Evolutionary conservation across 1,139 yeast species (phyloP).

Genomic region (Lodderomyces elongisporus): DNA sequence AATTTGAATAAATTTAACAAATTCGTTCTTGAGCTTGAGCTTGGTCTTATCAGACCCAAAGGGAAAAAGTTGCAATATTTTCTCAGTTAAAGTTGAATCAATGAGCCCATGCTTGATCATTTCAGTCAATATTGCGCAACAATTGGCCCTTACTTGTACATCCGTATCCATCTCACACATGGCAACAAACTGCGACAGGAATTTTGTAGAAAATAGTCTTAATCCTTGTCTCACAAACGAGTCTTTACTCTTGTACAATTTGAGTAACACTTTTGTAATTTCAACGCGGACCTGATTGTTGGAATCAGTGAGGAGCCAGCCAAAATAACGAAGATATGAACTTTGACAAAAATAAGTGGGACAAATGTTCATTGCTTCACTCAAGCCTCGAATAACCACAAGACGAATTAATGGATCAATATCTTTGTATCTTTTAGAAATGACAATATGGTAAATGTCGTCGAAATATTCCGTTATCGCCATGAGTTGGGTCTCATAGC

Average conservation of each 20-base stretch:
- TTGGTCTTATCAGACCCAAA: slow-evolving; percentile 46
- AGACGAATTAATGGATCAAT: slow-evolving; percentile 67
- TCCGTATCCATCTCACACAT: slow-evolving; percentile 40
- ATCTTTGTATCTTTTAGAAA: slow-evolving; percentile 78
- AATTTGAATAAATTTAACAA: slow-evolving; percentile 26
- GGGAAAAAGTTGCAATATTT: slow-evolving; percentile 6
- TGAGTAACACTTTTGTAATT: slow-evolving; percentile 54
- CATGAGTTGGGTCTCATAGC: slow-evolving; percentile 47
- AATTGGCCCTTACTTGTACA: slow-evolving; percentile 45
- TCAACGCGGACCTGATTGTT: slow-evolving; percentile 58
- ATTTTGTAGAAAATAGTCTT: slow-evolving; percentile 69
- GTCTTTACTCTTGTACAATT: slow-evolving; percentile 33
- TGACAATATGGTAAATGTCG: slow-evolving; percentile 64
- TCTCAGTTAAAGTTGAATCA: slow-evolving; percentile 21
- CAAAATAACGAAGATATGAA: slow-evolving; percentile 67
- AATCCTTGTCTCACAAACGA: slow-evolving; percentile 19
- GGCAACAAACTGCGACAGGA: slow-evolving; percentile 58
- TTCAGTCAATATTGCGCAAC: slow-evolving; percentile 52
- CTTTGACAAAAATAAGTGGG: slow-evolving; percentile 73
- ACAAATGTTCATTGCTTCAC: slow-evolving; percentile 62
- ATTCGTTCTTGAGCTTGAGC: slow-evolving; percentile 22
- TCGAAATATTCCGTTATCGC: slow-evolving; percentile 53
- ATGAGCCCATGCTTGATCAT: slow-evolving; percentile 58
- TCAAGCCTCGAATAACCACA: slow-evolving; percentile 59
- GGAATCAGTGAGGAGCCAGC: slow-evolving; percentile 79